A percentile compares a stretch with the other conserved stretches of the same genome.
These are phyloP conservation scores for Cyphellophora attinorum DNA, from an alignment of 2,329 filamentous ascomycete species.

Conservation along the genomic window DNA sequence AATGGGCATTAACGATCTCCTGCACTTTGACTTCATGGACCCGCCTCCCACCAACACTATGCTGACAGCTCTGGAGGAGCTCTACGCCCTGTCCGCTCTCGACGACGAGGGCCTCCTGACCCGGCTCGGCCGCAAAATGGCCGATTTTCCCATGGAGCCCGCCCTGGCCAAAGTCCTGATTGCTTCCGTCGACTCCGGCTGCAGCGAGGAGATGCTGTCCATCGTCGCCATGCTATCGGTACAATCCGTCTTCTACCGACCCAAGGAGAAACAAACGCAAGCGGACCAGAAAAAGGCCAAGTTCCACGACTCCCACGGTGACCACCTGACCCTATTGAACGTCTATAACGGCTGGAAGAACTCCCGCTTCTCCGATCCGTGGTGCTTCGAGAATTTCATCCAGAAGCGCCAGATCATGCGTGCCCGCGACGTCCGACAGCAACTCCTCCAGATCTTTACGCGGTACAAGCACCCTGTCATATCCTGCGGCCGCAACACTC, in stretches of 20 bases:
- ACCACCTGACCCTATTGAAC: slow-evolving; percentile 89
- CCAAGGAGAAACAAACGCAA: slow-evolving; percentile 92
- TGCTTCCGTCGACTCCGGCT: slow-evolving; percentile 73
- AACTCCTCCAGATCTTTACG: slow-evolving; percentile 88
- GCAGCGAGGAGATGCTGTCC: slow-evolving; percentile 85
- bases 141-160: slow-evolving; percentile 97
- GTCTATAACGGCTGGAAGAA: slow-evolving; percentile 97
- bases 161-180: slow-evolving; percentile 85
- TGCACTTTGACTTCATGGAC: slow-evolving; percentile 99
- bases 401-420: slow-evolving; percentile 82
- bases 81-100: slow-evolving; percentile 82
- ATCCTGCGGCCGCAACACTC: slow-evolving; percentile 79
- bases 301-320: slow-evolving; percentile 89
- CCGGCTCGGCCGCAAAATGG: slow-evolving; percentile 88
- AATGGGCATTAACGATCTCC: slow-evolving; percentile 95
- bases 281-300: slow-evolving; percentile 97
- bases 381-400: slow-evolving; percentile 98
- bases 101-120: slow-evolving; percentile 94
- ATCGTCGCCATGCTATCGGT: slow-evolving; percentile 93
- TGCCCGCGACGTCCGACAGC: slow-evolving; percentile 84
- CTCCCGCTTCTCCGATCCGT: slow-evolving; percentile 69
- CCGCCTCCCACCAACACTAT: slow-evolving; percentile 95
- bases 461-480: slow-evolving; percentile 74
- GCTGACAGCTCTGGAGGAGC: slow-evolving; percentile 88
- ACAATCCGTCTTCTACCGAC: slow-evolving; percentile 81